Evolutionary conservation across 1,284 basidiomycete genomes (phyloP).

Genomic region (Sphagnurus paluster): DNA sequence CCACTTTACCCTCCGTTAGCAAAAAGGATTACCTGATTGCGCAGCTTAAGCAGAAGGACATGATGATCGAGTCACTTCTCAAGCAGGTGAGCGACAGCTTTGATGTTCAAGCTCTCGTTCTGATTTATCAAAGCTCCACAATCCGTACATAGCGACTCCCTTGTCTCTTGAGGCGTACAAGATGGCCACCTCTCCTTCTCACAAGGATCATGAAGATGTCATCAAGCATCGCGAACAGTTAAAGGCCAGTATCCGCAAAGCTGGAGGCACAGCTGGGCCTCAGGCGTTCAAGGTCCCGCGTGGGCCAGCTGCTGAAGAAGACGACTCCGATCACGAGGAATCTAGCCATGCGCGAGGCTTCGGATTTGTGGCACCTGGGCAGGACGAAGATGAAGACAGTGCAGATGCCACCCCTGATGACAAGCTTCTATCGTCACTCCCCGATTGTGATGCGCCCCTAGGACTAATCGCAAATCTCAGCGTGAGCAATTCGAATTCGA

Average conservation of each 20-base stretch:
- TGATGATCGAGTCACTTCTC: conserved; percentile 77
- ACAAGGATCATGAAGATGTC: conserved; percentile 64
- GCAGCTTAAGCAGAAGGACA: conserved; percentile 80
- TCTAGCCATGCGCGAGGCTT: conserved; percentile 19
- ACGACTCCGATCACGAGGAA: conserved; percentile 38
- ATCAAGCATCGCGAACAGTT: conserved; percentile 67
- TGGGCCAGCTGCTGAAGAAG: conserved; percentile 25
- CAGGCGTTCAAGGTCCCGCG: conserved; percentile 47
- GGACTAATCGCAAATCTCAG: conserved; percentile 73
- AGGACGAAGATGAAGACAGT: conserved; percentile 29
- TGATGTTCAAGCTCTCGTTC: neutral
- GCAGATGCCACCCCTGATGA: conserved; percentile 27
- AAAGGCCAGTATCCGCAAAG: conserved; percentile 37
- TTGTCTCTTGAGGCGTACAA: conserved; percentile 75
- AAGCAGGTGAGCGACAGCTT: conserved; percentile 58
- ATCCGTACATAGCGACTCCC: conserved; percentile 75
- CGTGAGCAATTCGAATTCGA: conserved; percentile 49
- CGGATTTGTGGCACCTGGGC: conserved; percentile 22
- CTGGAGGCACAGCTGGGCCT: conserved; percentile 36
- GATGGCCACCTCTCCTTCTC: conserved; percentile 70
- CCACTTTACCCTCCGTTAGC: conserved; percentile 43
- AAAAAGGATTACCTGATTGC: conserved; percentile 81
- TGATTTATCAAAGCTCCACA: conserved; percentile 55
- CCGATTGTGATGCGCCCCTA: conserved; percentile 69
- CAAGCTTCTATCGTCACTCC: conserved; percentile 45